These are phyloP conservation scores for Sporobolomyces roseus DNA, from an alignment of 768 basidiomycete species.

Conservation along the genomic window DNA sequence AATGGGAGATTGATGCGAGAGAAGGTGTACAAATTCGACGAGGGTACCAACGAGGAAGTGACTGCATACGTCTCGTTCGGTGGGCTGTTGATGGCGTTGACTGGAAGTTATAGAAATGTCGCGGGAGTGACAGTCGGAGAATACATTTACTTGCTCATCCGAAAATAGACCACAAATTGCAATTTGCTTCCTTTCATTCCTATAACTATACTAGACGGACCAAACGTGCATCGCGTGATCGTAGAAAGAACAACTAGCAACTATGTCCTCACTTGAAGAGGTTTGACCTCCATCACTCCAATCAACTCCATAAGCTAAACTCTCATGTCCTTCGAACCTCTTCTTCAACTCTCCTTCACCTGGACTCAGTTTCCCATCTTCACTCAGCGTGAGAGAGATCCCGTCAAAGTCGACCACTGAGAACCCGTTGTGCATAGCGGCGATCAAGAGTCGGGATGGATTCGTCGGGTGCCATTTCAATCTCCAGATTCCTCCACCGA, in stretches of 20 bases:
- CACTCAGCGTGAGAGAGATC: neutral
- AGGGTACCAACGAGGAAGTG: constrained; percentile 77
- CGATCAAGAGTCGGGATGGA: constrained; percentile 71
- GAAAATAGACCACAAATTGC: constrained; percentile 46
- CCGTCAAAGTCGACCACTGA: constrained; percentile 64
- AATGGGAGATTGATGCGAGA: neutral
- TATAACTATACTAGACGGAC: constrained; percentile 46
- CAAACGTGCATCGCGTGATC: constrained; percentile 80
- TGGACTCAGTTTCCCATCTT: constrained; percentile 27
- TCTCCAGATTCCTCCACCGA: constrained; percentile 92
- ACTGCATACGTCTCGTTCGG: constrained; percentile 96
- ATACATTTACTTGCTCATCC: constrained; percentile 80
- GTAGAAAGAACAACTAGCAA: constrained; percentile 93
- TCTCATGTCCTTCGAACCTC: constrained; percentile 70
- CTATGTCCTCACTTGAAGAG: constrained; percentile 52
- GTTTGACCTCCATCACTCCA: constrained; percentile 60
- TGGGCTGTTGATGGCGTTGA: constrained; percentile 86
- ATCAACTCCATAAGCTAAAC: constrained; percentile 86
- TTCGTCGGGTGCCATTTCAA: constrained; percentile 87
- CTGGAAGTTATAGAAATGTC: constrained; percentile 88
- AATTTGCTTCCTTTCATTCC: neutral
- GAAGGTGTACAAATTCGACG: constrained; percentile 95
- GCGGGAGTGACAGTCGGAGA: constrained; percentile 87
- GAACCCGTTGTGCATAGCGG: constrained; percentile 97
- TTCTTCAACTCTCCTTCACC: constrained; percentile 52